phyloP scores from a whole-genome alignment of 139 green algal genomes.

The Chlamydomonas sphaeroides region DNA sequence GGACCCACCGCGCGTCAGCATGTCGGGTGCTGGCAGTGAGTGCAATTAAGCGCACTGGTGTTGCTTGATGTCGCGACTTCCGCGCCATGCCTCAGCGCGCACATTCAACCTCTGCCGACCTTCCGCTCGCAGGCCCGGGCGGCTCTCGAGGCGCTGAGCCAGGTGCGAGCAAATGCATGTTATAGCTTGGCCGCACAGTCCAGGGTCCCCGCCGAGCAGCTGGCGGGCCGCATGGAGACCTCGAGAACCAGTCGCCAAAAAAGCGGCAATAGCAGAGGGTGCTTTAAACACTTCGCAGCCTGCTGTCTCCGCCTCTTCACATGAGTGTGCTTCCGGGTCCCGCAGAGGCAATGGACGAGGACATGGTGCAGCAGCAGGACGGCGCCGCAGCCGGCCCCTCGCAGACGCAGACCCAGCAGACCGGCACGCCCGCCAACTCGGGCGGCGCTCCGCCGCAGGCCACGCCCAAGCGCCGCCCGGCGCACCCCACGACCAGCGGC shows the following conservation, averaged over 20 bases:
- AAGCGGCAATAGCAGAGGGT: too few species aligned
- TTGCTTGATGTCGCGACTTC: too few species aligned
- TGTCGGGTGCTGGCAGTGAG: too few species aligned
- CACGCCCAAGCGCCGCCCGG: neutral
- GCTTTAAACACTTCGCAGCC: too few species aligned
- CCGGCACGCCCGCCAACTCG: neutral
- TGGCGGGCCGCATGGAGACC: too few species aligned
- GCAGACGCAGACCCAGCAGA: neutral
- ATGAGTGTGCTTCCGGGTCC: neutral
- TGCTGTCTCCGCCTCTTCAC: too few species aligned
- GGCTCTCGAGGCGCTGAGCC: neutral
- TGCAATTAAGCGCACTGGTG: too few species aligned
- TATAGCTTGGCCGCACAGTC: neutral
- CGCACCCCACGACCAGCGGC: neutral
- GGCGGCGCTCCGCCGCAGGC: neutral
- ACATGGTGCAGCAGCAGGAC: neutral
- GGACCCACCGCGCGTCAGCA: too few species aligned
- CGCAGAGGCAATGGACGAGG: constrained; percentile 23
- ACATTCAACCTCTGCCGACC: neutral
- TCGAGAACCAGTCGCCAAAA: neutral
- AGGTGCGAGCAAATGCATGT: neutral
- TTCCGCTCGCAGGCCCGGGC: neutral
- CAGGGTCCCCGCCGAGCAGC: too few species aligned
- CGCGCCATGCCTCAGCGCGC: too few species aligned
- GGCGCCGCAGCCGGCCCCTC: neutral